Base-by-base conservation (phyloP, 2,329 filamentous ascomycete species). In the Monilinia fructigena region DNA sequence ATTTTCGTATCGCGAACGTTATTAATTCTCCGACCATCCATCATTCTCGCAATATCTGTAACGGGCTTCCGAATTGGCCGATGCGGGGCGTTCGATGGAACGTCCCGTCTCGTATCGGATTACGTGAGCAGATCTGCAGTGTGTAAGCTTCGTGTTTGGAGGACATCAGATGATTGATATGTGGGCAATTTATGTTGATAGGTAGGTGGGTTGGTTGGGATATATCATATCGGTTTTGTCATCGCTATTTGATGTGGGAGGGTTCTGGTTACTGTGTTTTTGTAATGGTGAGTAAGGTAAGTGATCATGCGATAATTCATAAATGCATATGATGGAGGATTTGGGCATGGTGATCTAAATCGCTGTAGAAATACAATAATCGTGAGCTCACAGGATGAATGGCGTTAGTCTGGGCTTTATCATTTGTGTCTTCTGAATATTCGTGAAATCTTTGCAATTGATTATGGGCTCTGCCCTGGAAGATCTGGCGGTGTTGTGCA, bases 121-220 rank as follows among this genome's bases (percentile, higher is more conserved):
- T 63, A 56, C 52, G 26, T 63, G 61, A 56, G 61, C 20, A 18
- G 42, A 23, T 59, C 56, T 59, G 26, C 56, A 35, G 26, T 26
- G 31, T 63, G 42, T 63, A 63, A 56, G 40, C 52, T 47, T 56
- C 61, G 61, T 63, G 50, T 63, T 63, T 42, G 38, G 26, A 16
- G 6, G 2, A 16, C 23, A 48, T 59, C 56, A 48, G 56, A 48
- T 59, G 56, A 48, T 23, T 14, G 11, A 5, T 38, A 35, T n/a
- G 23, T n/a, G 20, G 26, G 12, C 20, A n/a, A 20, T 12, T 35
- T 20, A 35, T 23, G 4, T 18, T 0, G n/a, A 14, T 45, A 38
- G 23, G 23, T n/a, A n/a, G 3, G 31, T 35, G 7, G 31, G 31
- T 35, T 35, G 31, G 31, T 35, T n/a, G 11, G 2, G 20, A 12